These are phyloP conservation scores for Pulveroboletus sp. DNA, from an alignment of 768 basidiomycete genomes.

Conservation along the genomic window DNA sequence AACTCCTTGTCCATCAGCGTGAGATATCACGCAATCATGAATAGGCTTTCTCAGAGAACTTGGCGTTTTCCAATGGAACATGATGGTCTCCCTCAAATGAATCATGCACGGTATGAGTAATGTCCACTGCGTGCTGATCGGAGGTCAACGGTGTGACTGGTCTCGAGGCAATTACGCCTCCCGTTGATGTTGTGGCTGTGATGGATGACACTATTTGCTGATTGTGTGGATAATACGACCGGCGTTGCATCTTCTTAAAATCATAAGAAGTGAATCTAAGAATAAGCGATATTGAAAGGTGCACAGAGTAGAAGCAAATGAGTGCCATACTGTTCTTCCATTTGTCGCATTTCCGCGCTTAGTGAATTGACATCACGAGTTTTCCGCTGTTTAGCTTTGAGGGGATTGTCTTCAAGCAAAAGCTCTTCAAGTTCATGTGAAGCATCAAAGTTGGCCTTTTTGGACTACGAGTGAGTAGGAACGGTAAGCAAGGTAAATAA, in stretches of 20 bases:
- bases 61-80: slow-evolving; percentile 37
- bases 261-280: slow-evolving; percentile 86
- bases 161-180: slow-evolving; percentile 64
- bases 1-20: background rate
- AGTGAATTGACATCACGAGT: slow-evolving; percentile 78
- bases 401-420: slow-evolving; percentile 90
- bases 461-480: slow-evolving; percentile 53
- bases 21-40: slow-evolving; percentile 31
- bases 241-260: slow-evolving; percentile 86
- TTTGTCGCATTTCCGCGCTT: slow-evolving; percentile 89
- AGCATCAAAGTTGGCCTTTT: slow-evolving; percentile 98
- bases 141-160: slow-evolving; percentile 60
- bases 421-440: slow-evolving; percentile 97
- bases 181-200: slow-evolving; percentile 72
- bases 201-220: slow-evolving; percentile 57
- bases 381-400: slow-evolving; percentile 92
- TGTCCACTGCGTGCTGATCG: slow-evolving; percentile 42
- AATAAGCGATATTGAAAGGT: background rate
- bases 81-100: slow-evolving; percentile 39
- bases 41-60: slow-evolving; percentile 47
- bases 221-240: slow-evolving; percentile 86
- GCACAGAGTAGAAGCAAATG: background rate
- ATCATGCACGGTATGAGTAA: slow-evolving; percentile 39
- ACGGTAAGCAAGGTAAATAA: slow-evolving; percentile 2
- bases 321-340: slow-evolving; percentile 91